These are phyloP conservation scores for Dendryphion nanum DNA, from an alignment of 2,329 filamentous ascomycete genomes.

Conservation along the genomic window DNA sequence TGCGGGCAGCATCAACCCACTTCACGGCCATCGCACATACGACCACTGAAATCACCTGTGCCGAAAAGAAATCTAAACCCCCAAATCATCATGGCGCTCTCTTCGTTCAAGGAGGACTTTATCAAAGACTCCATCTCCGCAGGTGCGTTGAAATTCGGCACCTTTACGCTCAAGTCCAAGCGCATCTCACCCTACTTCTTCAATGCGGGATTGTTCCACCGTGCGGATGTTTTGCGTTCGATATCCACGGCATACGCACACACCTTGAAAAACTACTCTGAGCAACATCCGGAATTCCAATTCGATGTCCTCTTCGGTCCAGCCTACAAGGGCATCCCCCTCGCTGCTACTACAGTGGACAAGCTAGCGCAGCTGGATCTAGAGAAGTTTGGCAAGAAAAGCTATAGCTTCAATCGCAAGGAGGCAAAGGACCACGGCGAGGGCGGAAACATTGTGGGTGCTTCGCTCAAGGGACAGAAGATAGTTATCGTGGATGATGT, in stretches of 20 bases:
- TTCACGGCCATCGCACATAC: too few relatives aligned
- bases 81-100: constrained; percentile 23
- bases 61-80: background rate
- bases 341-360: constrained; percentile 74
- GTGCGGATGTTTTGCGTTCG: constrained; percentile 71
- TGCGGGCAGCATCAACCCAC: background rate
- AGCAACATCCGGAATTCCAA: constrained; percentile 45
- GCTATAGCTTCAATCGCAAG: constrained; percentile 93
- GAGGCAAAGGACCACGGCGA: constrained; percentile 96
- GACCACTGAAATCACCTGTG: background rate
- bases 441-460: constrained; percentile 88
- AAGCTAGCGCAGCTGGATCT: constrained; percentile 71
- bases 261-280: constrained; percentile 50
- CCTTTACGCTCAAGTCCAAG: constrained; percentile 88
- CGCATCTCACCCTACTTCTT: constrained; percentile 95
- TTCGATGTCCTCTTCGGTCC: constrained; percentile 91
- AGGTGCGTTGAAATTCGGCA: constrained; percentile 75
- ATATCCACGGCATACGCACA: constrained; percentile 80
- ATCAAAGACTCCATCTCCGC: constrained; percentile 67
- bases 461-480: constrained; percentile 77
- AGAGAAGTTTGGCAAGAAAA: constrained; percentile 64
- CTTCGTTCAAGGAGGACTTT: constrained; percentile 63
- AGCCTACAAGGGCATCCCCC: constrained; percentile 94
- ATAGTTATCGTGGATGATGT: constrained; percentile 95
- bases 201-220: constrained; percentile 90